phyloP scores from a whole-genome alignment of 257 asterid genomes.

The Solanum bulbocastanum region DNA sequence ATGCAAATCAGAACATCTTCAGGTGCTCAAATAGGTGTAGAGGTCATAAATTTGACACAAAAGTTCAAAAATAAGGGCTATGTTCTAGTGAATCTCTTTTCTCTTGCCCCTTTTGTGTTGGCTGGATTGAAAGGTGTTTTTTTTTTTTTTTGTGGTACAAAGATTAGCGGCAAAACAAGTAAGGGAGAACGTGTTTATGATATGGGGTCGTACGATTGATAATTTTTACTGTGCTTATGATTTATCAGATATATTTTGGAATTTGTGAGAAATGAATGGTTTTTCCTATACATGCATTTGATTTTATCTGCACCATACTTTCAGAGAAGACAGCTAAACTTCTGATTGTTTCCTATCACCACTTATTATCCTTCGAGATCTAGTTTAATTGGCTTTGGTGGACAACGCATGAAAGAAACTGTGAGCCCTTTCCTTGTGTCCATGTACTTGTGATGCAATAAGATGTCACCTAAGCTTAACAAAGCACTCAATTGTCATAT shows the following conservation, averaged over 20 bases:
- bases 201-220: neutral
- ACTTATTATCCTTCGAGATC: neutral
- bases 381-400: neutral
- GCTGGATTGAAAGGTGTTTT: neutral
- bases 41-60: neutral
- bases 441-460: neutral
- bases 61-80: neutral
- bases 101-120: neutral
- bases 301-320: neutral
- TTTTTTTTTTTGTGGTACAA: neutral
- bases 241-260: neutral
- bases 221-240: neutral
- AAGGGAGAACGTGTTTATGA: neutral
- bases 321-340: neutral
- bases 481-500: neutral
- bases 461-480: neutral
- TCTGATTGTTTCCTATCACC: neutral
- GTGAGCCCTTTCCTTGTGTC: neutral
- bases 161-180: neutral
- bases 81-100: neutral
- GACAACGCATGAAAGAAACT: neutral
- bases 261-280: neutral
- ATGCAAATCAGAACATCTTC: slow-evolving; percentile 72
- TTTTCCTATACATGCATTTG: neutral
- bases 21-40: slow-evolving; percentile 33